A percentile compares a stretch with the other conserved stretches of the same genome.
These are phyloP conservation scores for Corchorus capsularis DNA, from an alignment of 345 rosid species.

Conservation along the genomic window DNA sequence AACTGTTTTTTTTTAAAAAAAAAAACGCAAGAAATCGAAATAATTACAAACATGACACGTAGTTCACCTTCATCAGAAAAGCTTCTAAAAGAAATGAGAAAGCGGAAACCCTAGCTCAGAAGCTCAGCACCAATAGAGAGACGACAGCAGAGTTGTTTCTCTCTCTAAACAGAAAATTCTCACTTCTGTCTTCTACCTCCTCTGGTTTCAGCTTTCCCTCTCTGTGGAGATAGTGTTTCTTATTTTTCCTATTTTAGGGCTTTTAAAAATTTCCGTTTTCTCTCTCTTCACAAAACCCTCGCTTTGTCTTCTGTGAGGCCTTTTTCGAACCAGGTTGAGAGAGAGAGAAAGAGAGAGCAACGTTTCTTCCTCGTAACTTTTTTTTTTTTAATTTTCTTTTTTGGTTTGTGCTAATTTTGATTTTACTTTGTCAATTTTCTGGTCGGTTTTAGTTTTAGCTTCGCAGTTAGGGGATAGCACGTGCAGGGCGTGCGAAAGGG, in stretches of 20 bases:
- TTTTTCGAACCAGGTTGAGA: slow-evolving; percentile 32
- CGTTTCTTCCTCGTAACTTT: slow-evolving; percentile 34
- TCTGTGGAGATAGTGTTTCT: slow-evolving; percentile 12
- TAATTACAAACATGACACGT: slow-evolving; percentile 8
- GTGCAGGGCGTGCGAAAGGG: slow-evolving; percentile 33
- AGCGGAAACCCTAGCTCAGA: slow-evolving; percentile 44
- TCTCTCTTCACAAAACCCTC: slow-evolving; percentile 32
- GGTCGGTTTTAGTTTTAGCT: slow-evolving; percentile 29
- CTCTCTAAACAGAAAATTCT: slow-evolving; percentile 11
- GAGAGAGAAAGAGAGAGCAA: slow-evolving; percentile 20
- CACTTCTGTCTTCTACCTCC: background rate
- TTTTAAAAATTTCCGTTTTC: background rate
- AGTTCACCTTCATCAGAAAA: slow-evolving; percentile 32
- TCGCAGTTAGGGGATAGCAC: slow-evolving; percentile 27
- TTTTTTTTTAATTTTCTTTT: slow-evolving; percentile 3
- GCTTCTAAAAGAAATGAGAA: background rate
- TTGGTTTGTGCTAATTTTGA: background rate
- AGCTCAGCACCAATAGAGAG: slow-evolving; percentile 21
- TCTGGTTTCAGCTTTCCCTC: slow-evolving; percentile 21
- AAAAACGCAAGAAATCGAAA: slow-evolving; percentile 3
- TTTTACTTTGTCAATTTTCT: slow-evolving; percentile 28
- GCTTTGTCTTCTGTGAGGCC: slow-evolving; percentile 23
- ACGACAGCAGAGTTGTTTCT: background rate
- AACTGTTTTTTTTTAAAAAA: too few species aligned
- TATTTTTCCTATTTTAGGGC: background rate